Base-by-base conservation (phyloP, 2,329 filamentous ascomycete genomes). In the Lasiodiplodia citricola region DNA sequence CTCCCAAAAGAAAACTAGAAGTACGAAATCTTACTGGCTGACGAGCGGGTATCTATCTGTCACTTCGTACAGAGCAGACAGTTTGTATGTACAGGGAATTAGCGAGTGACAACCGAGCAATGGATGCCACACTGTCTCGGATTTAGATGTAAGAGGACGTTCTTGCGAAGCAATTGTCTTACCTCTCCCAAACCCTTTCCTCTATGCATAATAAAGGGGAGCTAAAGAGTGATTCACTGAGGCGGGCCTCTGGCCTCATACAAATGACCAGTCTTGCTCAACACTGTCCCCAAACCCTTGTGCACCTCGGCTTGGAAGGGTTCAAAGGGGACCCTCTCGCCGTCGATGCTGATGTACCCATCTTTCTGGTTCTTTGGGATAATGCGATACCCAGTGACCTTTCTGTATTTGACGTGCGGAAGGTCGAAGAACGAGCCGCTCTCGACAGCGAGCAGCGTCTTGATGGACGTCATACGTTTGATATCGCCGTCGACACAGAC, bases 261-360 rank as follows among this genome's bases (percentile, higher is more conserved):
- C 67, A 86, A 81, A 70, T 89, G 84, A 2, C 87, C 92, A 35
- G 84, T 88, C 80, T 91, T 93, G 62, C 92, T 93, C 71, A 98
- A 83, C n/a, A 95, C 92, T 4, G 92, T 93, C 0, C 93, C 96
- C 28, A 99, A 83, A 0, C 91, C 92, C 65, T 84, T 87, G 78
- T 97, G 93, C 7, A 97, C 86, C 81, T 99, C 96, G 2, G 90
- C 93, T 82, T 99, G 96, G 77, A 97, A 96, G 0, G 93, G 91
- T 74, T 91, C 91, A 77, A 97, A 98, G 0, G 93, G 92, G 2
- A 97, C 85, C 66, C 87, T 87, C 81, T 99, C 96, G 47, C 96
- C 96, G 76, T 98, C 96, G 72, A 99, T 93, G 78, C 93, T 96
- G 77, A 99, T 96, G 78, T 92, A 96, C 1, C 95, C 95, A 71